Percentiles rank a stretch among this genome's conserved stretches.
phyloP scores from a whole-genome alignment of 495 filamentous ascomycete species.

The Xylaria cubensis region DNA sequence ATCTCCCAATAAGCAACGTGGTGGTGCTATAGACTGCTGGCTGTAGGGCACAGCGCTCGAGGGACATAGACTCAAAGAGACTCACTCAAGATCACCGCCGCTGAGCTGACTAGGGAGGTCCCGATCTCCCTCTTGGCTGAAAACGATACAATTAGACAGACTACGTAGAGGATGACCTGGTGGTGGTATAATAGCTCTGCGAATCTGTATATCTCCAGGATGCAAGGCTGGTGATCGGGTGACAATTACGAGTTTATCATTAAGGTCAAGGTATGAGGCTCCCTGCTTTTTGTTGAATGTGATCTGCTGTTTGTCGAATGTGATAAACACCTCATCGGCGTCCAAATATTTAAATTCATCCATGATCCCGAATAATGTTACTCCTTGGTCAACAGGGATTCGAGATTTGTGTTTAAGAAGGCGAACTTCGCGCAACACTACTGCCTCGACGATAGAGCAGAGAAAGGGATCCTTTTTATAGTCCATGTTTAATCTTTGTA shows the following conservation, averaged over 20 bases:
- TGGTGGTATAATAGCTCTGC: constrained; percentile 60
- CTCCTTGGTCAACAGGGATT: constrained; percentile 71
- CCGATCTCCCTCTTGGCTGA: constrained; percentile 69
- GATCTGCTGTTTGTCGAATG: constrained; percentile 50
- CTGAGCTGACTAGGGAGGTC: constrained; percentile 79
- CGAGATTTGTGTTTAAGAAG: constrained; percentile 77
- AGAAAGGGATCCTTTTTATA: constrained; percentile 73
- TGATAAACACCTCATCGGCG: constrained; percentile 71
- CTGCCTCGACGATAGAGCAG: constrained; percentile 65
- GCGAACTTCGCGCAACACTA: constrained; percentile 68
- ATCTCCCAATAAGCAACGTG: background rate
- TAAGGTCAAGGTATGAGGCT: constrained; percentile 31
- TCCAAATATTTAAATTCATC: constrained; percentile 76
- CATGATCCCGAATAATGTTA: constrained; percentile 80
- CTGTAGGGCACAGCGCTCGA: background rate
- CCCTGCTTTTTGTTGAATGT: constrained; percentile 47
- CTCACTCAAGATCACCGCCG: constrained; percentile 77
- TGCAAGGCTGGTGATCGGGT: constrained; percentile 79
- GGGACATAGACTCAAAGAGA: background rate
- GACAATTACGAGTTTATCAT: constrained; percentile 52
- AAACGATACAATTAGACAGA: constrained; percentile 77
- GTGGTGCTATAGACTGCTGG: background rate
- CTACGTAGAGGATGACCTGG: constrained; percentile 61
- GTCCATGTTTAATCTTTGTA: constrained; percentile 59
- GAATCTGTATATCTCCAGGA: constrained; percentile 78